Evolutionary conservation across 2,329 filamentous ascomycete species (phyloP).

Genomic region (Podosphaera xanthii): DNA sequence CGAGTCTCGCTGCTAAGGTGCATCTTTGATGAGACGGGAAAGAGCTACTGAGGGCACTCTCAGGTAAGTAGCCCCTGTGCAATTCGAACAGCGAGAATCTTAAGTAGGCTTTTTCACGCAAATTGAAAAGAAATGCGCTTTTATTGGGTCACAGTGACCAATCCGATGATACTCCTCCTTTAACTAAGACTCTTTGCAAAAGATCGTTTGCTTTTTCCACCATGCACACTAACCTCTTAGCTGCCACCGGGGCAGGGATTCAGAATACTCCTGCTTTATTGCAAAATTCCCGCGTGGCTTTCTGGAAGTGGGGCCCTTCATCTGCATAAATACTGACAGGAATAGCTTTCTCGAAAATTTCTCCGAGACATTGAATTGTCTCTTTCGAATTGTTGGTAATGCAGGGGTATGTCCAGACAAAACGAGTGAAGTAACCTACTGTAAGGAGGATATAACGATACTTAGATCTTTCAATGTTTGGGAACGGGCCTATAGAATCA

Average conservation of each 20-base stretch:
- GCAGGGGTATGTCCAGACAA: background rate
- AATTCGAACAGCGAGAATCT: too few relatives aligned
- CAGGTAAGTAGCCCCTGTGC: too few relatives aligned
- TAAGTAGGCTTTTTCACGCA: too few relatives aligned
- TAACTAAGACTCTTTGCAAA: background rate
- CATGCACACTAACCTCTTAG: background rate
- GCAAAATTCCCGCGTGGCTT: background rate
- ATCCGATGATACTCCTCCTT: background rate
- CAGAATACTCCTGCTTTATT: background rate
- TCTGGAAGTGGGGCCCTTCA: background rate
- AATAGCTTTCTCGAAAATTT: background rate
- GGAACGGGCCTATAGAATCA: background rate
- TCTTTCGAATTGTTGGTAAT: background rate
- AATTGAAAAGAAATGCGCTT: too few relatives aligned
- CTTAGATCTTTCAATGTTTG: background rate
- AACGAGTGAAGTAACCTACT: conserved; percentile 1
- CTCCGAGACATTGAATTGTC: background rate
- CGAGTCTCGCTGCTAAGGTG: too few relatives aligned
- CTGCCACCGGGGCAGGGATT: background rate
- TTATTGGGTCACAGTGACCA: background rate
- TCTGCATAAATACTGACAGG: background rate
- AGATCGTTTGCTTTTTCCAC: conserved; percentile 2
- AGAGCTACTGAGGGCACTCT: too few relatives aligned
- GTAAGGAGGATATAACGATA: background rate
- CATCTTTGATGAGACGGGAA: too few relatives aligned